Evolutionary conservation across 75 land plant genomes (phyloP).

Genomic region (Selaginella tamariscina): DNA sequence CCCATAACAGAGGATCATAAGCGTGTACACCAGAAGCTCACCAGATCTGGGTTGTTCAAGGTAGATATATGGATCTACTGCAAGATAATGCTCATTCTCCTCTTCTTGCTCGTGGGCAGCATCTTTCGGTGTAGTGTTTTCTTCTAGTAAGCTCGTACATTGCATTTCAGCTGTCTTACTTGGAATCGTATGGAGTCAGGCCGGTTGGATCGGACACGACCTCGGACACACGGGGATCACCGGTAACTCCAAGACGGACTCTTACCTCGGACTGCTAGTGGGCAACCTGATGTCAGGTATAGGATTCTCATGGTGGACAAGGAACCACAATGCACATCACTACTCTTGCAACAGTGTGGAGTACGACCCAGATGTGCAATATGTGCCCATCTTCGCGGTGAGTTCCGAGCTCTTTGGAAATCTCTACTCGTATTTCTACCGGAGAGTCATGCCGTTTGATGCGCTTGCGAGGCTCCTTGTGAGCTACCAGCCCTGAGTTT

Average conservation of each 20-base stretch:
- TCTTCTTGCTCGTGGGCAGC: conserved; percentile 14
- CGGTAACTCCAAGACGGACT: conserved; percentile 21
- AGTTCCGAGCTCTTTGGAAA: conserved; percentile 38
- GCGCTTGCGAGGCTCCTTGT: conserved; percentile 36
- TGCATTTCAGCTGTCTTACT: conserved; percentile 32
- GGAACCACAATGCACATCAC: conserved; percentile 80
- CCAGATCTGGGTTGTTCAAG: conserved; percentile 43
- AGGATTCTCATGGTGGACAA: conserved; percentile 74
- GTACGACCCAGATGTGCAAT: conserved; percentile 72
- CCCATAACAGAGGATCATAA: conserved; percentile 53
- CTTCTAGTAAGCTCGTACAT: conserved; percentile 28
- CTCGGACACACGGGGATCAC: conserved; percentile 53
- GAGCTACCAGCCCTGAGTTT: conserved; percentile 71
- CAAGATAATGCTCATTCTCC: background rate
- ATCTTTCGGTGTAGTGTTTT: conserved; percentile 44
- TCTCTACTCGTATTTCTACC: conserved; percentile 45
- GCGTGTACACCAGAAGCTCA: conserved; percentile 31
- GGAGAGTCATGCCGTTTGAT: conserved; percentile 46
- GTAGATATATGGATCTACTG: conserved; percentile 20
- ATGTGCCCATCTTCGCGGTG: conserved; percentile 67
- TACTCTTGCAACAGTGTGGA: conserved; percentile 61
- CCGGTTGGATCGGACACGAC: conserved; percentile 68
- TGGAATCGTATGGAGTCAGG: conserved; percentile 60
- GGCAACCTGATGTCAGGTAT: conserved; percentile 70
- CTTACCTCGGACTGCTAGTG: conserved; percentile 27